phyloP scores from a whole-genome alignment of 2,329 filamentous ascomycete genomes.

The Colletotrichum spaethianum region DNA sequence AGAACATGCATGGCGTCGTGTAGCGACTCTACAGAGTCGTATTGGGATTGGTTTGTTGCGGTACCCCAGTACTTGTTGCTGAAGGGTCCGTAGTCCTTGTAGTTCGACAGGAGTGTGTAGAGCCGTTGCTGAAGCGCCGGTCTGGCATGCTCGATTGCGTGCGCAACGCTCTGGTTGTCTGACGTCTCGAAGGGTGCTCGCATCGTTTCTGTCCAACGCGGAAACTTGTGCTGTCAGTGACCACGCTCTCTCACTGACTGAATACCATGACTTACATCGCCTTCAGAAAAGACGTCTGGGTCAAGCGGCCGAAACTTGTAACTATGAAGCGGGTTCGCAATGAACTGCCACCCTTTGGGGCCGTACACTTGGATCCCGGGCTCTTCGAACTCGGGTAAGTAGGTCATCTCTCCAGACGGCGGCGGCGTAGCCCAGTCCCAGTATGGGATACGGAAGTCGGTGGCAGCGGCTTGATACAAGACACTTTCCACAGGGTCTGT shows the following conservation, averaged over 20 bases:
- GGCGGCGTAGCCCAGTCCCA: conserved; percentile 71
- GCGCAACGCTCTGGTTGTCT: conserved; percentile 70
- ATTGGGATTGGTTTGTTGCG: conserved; percentile 60
- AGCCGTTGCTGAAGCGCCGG: conserved; percentile 73
- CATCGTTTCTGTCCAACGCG: conserved; percentile 69
- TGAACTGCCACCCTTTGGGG: conserved; percentile 68
- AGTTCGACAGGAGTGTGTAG: conserved; percentile 77
- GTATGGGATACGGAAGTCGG: conserved; percentile 69
- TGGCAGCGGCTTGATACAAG: conserved; percentile 66
- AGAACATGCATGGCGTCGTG: conserved; percentile 75
- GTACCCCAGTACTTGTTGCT: conserved; percentile 77
- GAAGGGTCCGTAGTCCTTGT: conserved; percentile 77
- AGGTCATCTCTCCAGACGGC: conserved; percentile 63
- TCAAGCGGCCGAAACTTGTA: conserved; percentile 75
- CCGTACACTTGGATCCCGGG: conserved; percentile 67
- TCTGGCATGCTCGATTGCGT: conserved; percentile 64
- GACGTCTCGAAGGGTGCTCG: conserved; percentile 54
- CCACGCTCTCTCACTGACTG: neutral
- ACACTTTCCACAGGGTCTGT: conserved; percentile 60
- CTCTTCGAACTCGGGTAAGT: conserved; percentile 61
- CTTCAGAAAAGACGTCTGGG: conserved; percentile 68
- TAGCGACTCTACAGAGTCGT: conserved; percentile 76
- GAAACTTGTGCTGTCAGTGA: conserved; percentile 60
- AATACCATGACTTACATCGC: conserved; percentile 66
- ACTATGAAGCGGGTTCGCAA: conserved; percentile 73